Conservation (phyloP, 768 basidiomycete genomes). For the Amanita phalloides region DNA sequence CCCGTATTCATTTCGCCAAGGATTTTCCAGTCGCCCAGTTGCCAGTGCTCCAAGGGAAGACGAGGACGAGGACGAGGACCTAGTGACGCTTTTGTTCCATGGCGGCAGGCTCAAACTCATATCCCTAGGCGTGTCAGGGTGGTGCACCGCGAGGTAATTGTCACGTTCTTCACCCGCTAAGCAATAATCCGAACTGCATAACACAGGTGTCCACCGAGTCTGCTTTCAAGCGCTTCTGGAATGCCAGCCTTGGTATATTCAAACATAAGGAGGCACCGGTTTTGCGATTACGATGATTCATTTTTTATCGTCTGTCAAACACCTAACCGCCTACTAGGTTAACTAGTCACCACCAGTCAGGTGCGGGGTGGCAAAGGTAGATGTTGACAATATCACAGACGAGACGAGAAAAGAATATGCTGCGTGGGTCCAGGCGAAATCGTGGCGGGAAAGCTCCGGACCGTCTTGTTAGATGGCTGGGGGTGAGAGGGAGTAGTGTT, state of each 20-base stretch:
- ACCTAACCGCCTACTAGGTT: neutral
- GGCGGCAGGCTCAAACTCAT: neutral
- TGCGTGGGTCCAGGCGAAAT: neutral
- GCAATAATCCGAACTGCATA: no score
- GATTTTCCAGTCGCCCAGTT: neutral
- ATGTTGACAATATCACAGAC: neutral
- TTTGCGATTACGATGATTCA: neutral
- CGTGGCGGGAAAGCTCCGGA: no score
- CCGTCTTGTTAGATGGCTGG: no score
- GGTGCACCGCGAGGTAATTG: neutral
- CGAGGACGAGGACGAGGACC: neutral
- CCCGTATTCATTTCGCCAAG: no score
- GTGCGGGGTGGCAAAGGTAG: neutral
- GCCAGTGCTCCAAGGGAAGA: no score
- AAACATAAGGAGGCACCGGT: no score
- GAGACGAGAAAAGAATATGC: neutral
- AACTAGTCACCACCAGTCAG: neutral
- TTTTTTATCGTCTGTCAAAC: neutral
- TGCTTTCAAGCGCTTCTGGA: no score
- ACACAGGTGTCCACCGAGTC: no score
- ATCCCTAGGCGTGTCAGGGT: neutral
- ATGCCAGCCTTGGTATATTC: no score
- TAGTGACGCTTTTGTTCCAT: neutral
- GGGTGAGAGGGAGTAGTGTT: no score
- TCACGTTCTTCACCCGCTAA: no score